Evolutionary conservation across 768 basidiomycete species (phyloP), one percentile per base, ranked within the genome.

Genomic region (Podaxis sp.): DNA sequence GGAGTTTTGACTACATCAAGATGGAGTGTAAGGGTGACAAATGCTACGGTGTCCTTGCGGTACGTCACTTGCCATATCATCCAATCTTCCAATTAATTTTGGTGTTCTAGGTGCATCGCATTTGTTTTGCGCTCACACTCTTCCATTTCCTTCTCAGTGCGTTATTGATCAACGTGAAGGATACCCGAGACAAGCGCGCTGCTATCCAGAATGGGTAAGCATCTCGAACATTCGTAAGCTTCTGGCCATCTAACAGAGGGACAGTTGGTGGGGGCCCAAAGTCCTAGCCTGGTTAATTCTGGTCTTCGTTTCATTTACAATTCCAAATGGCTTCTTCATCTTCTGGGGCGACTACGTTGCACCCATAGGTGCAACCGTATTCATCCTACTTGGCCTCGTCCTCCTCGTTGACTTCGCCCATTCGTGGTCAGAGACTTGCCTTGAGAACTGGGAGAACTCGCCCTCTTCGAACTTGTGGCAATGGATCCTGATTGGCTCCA

Each of bases 261-360:
- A 6, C 15, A 96, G 95, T 29, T 99, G 95, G 95, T 99, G 97
- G 97, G 97, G 97, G 24, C 96, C 95, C 2, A 99, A 99, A 72
- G 87, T 93, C 55, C 81, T 97, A 8, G 79, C 91, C 8, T 99
- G 96, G 93, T 72, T 97, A 38, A 69, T 94, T 64, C 84, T 99
- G 61, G 79, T 94, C 52, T 82, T 82, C 65, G 75, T 90, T 24
- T 89, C 92, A 1, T 99, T 98, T 82, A 89, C 96, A 75, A 96
- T 98, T 69, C 97, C 96, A 0, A 98, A 98, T 73, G 90, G 85
- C 52, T 95, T 96, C 85, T 98, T 98, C 79, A 95, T 98, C 78
- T 93, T 97, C 74, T 98, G 94, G 91, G 96, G 95, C 37, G 94
- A 96, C 67, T 96, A 97, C 70, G 76, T 94, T 64, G 85, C 96